Conservation (phyloP, 2,329 filamentous ascomycete genomes). For the Pseudohalonectria lignicola region DNA sequence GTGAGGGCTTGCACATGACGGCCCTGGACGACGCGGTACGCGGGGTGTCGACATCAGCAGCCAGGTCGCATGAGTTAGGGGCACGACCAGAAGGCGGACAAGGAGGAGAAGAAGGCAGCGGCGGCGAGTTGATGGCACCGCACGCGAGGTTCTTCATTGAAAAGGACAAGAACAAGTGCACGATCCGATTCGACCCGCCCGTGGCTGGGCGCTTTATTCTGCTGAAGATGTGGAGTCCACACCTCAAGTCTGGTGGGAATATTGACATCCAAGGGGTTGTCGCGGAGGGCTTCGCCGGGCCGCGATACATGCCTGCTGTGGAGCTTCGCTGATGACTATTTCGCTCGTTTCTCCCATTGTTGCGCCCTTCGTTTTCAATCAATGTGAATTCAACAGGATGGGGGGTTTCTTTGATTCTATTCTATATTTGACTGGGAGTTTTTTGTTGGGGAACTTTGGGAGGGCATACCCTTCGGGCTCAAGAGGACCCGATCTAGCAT, state of each 20-base stretch:
- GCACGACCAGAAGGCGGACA: too few relatives aligned
- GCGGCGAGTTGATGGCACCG: constrained; percentile 54
- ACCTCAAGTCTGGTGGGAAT: constrained; percentile 52
- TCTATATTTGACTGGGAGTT: too few relatives aligned
- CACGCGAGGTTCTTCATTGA: constrained; percentile 79
- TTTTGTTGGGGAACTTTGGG: too few relatives aligned
- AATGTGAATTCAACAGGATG: too few relatives aligned
- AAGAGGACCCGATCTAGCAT: too few relatives aligned
- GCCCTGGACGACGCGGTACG: constrained; percentile 25
- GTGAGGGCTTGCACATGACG: constrained; percentile 11
- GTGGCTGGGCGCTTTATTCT: constrained; percentile 75
- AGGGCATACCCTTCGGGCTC: too few relatives aligned
- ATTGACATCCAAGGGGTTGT: constrained; percentile 86
- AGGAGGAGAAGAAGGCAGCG: constrained; percentile 42
- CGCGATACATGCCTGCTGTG: constrained; percentile 68
- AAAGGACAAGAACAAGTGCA: constrained; percentile 72
- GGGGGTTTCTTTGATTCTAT: too few relatives aligned
- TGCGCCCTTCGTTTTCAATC: not conserved
- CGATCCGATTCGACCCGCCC: constrained; percentile 73
- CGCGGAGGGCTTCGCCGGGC: constrained; percentile 74
- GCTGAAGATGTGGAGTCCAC: constrained; percentile 81
- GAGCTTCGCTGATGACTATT: constrained; percentile 37
- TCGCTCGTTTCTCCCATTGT: not conserved
- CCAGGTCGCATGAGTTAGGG: too few relatives aligned
- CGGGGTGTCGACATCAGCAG: too few relatives aligned